Conservation (phyloP, 208 protist genomes). For the Trypanosoma mega region DNA sequence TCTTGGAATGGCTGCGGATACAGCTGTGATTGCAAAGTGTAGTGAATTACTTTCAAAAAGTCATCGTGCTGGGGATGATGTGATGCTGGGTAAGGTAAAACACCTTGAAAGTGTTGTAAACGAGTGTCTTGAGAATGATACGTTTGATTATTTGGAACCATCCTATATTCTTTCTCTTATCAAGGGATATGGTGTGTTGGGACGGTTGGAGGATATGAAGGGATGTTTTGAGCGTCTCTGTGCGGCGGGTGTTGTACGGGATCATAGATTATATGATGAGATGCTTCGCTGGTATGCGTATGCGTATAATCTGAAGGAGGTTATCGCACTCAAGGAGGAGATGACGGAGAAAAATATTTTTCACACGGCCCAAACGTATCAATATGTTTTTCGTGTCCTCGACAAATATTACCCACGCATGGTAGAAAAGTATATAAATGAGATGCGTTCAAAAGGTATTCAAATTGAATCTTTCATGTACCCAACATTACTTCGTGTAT, state of each 20-base stretch:
- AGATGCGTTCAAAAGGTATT: conserved; percentile 80
- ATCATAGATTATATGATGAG: conserved; percentile 86
- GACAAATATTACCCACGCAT: conserved; percentile 89
- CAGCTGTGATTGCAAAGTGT: conserved; percentile 71
- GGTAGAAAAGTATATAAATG: conserved; percentile 83
- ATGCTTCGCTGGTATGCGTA: conserved; percentile 88
- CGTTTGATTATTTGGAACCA: conserved; percentile 64
- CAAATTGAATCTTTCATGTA: conserved; percentile 80
- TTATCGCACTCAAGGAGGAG: conserved; percentile 86
- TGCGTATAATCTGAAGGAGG: conserved; percentile 83
- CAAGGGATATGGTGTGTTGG: conserved; percentile 81
- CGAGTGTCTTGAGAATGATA: conserved; percentile 52
- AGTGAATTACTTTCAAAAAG: conserved; percentile 60
- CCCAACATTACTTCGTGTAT: conserved; percentile 85
- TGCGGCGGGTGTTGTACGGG: conserved; percentile 41
- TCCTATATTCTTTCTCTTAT: conserved; percentile 66
- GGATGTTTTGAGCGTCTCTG: conserved; percentile 61
- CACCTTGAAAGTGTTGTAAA: conserved; percentile 68
- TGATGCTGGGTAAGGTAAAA: conserved; percentile 81
- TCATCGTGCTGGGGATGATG: conserved; percentile 56
- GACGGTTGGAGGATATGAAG: conserved; percentile 78
- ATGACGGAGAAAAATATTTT: conserved; percentile 77
- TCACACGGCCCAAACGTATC: conserved; percentile 81
- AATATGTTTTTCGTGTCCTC: conserved; percentile 82
- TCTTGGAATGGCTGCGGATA: conserved; percentile 70